Base-by-base conservation (phyloP, 495 filamentous ascomycete genomes). In the Astrothelium macrocarpum region DNA sequence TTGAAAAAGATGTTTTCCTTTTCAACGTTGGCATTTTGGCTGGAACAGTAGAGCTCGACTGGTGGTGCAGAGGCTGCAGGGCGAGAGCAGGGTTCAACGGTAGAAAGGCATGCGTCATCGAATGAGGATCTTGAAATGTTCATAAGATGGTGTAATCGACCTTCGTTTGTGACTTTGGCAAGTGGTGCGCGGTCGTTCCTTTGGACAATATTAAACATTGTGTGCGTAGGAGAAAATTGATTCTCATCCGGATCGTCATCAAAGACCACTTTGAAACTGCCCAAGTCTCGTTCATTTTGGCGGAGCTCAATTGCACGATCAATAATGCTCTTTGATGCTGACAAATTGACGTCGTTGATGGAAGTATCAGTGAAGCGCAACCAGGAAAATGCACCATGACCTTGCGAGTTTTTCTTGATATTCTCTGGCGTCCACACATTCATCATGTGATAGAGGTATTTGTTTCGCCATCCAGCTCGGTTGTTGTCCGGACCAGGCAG, bases 341-440 rank as follows among this genome's bases (percentile, higher is more conserved):
- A 76, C 64, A 82, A 79, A 20, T 84, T 86, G 10, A 81, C 82
- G 67, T 97, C 91, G 32, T 81, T 79, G 11, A 84, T 78, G 59
- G 90, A 96, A 1, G 81, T 79, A 71, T 96, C 89, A 18, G 86
- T 84, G 68, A 97, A 95, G 16, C 90, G 88, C 59, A 97, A 79
- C 87, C 91, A 99, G 0, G 91, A 90, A 75, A 97, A 99, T 20
- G 85, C 82, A 10, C 81, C 81, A 53, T 80, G 77, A 0, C 81
- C 79, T 23, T 78, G 74, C 5, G 78, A 70, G 63, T 77, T 82
- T 59, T 83, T 75, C n/a, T 79, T 79, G 49, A 96, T 84, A 67
- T 96, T 84, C 59, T 91, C 84, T 0, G 90, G 85, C 2, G 84
- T 83, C 87, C 90, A 97, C 60, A 99, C 86, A 70, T 93, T 97